These are phyloP conservation scores for Dorcoceras hygrometricum DNA, from an alignment of 257 asterid genomes.

Conservation along the genomic window DNA sequence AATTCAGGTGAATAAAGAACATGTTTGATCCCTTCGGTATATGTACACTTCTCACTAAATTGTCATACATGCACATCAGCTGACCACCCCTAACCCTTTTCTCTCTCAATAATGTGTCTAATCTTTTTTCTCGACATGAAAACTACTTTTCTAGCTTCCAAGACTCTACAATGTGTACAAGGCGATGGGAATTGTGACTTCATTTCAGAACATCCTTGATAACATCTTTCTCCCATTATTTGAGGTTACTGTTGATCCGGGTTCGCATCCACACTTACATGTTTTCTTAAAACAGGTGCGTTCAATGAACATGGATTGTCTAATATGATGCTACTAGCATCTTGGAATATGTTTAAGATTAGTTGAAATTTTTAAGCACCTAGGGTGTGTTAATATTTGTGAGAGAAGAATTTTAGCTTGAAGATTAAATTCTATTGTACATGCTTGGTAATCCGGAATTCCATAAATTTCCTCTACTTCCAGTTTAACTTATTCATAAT, in stretches of 20 bases:
- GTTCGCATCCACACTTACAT: slow-evolving; percentile 96
- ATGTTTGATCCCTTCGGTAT: background rate
- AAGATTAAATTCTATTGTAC: no score
- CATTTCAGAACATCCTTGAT: slow-evolving; percentile 95
- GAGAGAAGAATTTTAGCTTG: no score
- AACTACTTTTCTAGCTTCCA: slow-evolving; percentile 63
- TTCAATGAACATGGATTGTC: slow-evolving; percentile 7
- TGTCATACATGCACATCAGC: no score
- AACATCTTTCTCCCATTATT: slow-evolving; percentile 90
- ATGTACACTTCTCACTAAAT: no score
- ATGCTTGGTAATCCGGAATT: no score
- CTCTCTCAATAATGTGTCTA: slow-evolving; percentile 14
- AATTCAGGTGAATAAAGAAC: slow-evolving; percentile 63
- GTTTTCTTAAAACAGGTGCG: slow-evolving; percentile 87
- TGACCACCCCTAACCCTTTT: background rate
- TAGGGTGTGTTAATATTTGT: no score
- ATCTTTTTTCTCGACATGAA: slow-evolving; percentile 23
- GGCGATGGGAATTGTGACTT: slow-evolving; percentile 98
- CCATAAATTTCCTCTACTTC: no score
- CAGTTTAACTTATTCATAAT: no score
- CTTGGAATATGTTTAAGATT: no score
- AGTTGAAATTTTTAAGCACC: no score
- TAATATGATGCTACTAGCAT: no score
- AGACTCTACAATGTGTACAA: slow-evolving; percentile 91
- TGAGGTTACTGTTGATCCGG: slow-evolving; percentile 94